A percentile compares a stretch with the other conserved stretches of the same genome.
Conservation (phyloP, 139 green algal species). For the Picochlorum sp. region DNA sequence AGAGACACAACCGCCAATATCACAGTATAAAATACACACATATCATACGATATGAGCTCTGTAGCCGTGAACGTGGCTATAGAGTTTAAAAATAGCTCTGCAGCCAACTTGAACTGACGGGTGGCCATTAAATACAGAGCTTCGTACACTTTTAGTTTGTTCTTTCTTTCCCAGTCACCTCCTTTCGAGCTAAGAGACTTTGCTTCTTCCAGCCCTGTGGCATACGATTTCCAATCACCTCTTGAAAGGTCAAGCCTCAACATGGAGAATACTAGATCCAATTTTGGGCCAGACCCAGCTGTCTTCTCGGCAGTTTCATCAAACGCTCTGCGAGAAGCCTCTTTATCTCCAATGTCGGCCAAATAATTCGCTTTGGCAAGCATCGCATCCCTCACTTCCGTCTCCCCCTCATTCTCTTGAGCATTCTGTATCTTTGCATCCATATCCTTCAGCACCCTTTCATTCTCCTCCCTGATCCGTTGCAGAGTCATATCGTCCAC, state of each 20-base stretch:
- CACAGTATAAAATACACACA: conserved; percentile 88
- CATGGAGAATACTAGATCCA: conserved; percentile 87
- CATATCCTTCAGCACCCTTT: conserved; percentile 39
- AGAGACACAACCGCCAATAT: conserved; percentile 64
- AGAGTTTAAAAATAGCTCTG: conserved; percentile 84
- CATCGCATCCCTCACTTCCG: conserved; percentile 86
- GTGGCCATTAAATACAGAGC: conserved; percentile 73
- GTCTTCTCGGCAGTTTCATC: conserved; percentile 71
- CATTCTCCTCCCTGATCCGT: conserved; percentile 48
- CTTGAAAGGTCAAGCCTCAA: conserved; percentile 72
- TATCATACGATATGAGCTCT: conserved; percentile 87
- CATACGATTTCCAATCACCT: conserved; percentile 62
- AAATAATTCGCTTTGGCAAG: conserved; percentile 81
- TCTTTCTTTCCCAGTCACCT: conserved; percentile 98
- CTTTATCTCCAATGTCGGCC: conserved; percentile 56
- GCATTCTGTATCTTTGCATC: conserved; percentile 69
- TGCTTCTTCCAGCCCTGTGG: conserved; percentile 46
- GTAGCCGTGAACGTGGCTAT: conserved; percentile 91
- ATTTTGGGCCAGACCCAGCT: conserved; percentile 77
- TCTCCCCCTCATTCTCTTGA: conserved; percentile 90
- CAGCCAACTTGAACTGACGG: conserved; percentile 74
- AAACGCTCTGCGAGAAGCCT: conserved; percentile 61
- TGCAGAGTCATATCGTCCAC: conserved; percentile 37
- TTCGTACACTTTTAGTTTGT: conserved; percentile 99
- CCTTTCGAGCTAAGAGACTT: conserved; percentile 73